phyloP scores from a whole-genome alignment of 2,329 filamentous ascomycete genomes.

The Hypoxylon sp. region DNA sequence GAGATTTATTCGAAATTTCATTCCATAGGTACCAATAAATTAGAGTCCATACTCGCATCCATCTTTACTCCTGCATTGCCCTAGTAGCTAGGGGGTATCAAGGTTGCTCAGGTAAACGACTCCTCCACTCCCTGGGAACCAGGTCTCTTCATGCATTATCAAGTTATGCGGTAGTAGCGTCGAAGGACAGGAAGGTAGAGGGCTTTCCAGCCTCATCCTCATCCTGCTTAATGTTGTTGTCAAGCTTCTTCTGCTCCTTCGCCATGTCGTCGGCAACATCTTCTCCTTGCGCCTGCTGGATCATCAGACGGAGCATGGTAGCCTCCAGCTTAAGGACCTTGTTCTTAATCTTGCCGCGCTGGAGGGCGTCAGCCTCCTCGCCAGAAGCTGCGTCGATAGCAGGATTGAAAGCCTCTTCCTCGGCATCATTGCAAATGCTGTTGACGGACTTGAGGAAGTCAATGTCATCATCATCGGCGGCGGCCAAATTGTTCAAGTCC shows the following conservation, averaged over 20 bases:
- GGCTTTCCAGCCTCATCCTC: constrained; percentile 62
- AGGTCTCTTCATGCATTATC: not conserved
- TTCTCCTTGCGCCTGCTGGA: constrained; percentile 66
- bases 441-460: constrained; percentile 67
- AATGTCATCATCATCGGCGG: constrained; percentile 64
- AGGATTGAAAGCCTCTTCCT: constrained; percentile 67
- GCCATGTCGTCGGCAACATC: constrained; percentile 62
- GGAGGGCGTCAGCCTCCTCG: constrained; percentile 63
- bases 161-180: constrained; percentile 51
- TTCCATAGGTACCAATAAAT: constrained; percentile 39
- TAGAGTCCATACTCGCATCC: constrained; percentile 33
- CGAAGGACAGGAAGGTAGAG: constrained; percentile 59
- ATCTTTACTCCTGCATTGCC: constrained; percentile 12
- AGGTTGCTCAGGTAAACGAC: not conserved
- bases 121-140: not conserved
- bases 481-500: constrained; percentile 59
- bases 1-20: constrained; percentile 21
- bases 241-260: constrained; percentile 65
- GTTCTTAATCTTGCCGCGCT: constrained; percentile 72
- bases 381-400: constrained; percentile 66
- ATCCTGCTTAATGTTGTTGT: constrained; percentile 68
- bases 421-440: constrained; percentile 67
- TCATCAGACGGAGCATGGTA: constrained; percentile 65
- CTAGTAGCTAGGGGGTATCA: not conserved
- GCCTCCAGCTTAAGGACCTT: constrained; percentile 72